Percentiles rank a stretch among this genome's conserved stretches.
Conservation (phyloP, 192 early-diverging fungal genomes). For the Thoreauomyces humboldtii region DNA sequence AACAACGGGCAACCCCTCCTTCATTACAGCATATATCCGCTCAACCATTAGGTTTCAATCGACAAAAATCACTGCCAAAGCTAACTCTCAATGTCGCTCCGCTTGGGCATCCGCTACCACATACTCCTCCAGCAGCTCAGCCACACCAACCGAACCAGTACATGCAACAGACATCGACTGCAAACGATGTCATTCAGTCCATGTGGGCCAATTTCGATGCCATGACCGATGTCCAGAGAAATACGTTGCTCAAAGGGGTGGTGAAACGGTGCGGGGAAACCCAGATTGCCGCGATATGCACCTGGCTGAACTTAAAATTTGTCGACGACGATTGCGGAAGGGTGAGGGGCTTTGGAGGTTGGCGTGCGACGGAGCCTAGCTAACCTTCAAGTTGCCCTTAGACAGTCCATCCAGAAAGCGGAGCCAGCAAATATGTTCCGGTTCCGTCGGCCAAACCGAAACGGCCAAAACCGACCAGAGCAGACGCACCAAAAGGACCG, state of each 20-base stretch:
- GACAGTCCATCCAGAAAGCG: no score
- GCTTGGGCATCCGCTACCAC: background rate
- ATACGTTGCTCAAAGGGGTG: constrained; percentile 47
- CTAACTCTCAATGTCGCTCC: constrained; percentile 1
- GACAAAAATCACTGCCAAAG: background rate
- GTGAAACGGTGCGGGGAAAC: constrained; percentile 36
- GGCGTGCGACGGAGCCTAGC: no score
- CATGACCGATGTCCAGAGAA: constrained; percentile 46
- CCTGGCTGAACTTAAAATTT: constrained; percentile 42
- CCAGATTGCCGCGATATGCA: constrained; percentile 47
- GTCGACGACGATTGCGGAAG: constrained; percentile 23
- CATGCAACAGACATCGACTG: background rate
- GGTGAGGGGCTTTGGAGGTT: background rate
- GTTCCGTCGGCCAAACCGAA: no score
- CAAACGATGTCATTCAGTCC: constrained; percentile 40
- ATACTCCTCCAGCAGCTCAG: background rate
- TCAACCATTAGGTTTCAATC: background rate
- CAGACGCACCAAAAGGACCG: no score
- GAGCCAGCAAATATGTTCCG: no score
- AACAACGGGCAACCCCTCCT: background rate
- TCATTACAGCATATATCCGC: no score
- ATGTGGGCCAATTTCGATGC: constrained; percentile 45
- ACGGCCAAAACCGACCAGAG: no score
- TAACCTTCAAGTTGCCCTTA: no score
- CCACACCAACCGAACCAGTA: background rate